Evolutionary conservation across 2,329 filamentous ascomycete genomes (phyloP).

Genomic region (Fusarium xylarioides): DNA sequence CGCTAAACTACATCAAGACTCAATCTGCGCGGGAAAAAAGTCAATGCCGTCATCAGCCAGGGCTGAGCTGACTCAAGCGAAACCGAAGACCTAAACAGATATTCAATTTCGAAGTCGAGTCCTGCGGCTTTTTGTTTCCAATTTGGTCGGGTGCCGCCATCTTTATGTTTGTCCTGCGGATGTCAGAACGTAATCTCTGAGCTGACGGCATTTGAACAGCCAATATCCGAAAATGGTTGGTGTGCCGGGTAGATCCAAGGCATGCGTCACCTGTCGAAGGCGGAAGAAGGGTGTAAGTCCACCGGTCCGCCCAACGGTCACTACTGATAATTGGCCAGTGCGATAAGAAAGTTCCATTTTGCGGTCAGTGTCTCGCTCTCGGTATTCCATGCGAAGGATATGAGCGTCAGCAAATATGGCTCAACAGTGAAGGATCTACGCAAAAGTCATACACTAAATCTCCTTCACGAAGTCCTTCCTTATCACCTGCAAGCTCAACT

Average conservation of each 20-base stretch:
- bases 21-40: slow-evolving; percentile 16
- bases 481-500: accelerated
- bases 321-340: background rate
- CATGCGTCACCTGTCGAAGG: slow-evolving; percentile 8
- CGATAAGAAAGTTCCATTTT: background rate
- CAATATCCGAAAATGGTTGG: slow-evolving; percentile 1
- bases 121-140: background rate
- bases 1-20: slow-evolving; percentile 21
- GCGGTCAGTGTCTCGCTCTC: slow-evolving; percentile 4
- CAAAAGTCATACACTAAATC: background rate
- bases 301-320: too few relatives aligned
- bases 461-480: background rate
- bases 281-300: slow-evolving; percentile 17
- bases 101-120: background rate
- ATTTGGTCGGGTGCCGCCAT: accelerated
- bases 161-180: background rate
- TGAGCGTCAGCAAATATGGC: slow-evolving; percentile 2
- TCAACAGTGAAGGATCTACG: slow-evolving; percentile 3
- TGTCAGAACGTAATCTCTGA: background rate
- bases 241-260: slow-evolving; percentile 18
- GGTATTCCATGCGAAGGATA: slow-evolving; percentile 15
- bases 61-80: background rate
- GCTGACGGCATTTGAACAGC: accelerated
- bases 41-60: slow-evolving; percentile 24
- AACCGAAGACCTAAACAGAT: background rate